Conservation (phyloP, 129 eudicot genomes). For the Artemisia annua region DNA sequence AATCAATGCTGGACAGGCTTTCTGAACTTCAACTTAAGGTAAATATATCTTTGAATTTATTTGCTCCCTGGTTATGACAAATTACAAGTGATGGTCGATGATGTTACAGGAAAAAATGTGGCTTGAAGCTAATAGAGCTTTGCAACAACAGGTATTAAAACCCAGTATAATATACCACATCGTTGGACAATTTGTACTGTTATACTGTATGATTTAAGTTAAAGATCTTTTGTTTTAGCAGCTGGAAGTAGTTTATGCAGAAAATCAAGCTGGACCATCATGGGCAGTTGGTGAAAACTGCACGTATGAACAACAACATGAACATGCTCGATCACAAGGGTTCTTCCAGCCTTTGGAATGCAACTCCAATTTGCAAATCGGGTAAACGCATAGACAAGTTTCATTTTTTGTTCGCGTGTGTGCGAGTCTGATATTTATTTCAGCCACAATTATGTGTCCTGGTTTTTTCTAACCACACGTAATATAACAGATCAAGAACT, state of each 20-base stretch:
- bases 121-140: constrained; percentile 73
- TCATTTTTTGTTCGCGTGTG: too few species aligned
- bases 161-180: background rate
- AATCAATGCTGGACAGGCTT: constrained; percentile 82
- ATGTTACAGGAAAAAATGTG: constrained; percentile 64
- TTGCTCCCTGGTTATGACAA: background rate
- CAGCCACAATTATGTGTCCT: background rate
- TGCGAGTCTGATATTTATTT: background rate
- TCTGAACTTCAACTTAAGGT: constrained; percentile 90
- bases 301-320: constrained; percentile 50
- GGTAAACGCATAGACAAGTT: constrained; percentile 42
- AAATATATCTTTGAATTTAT: constrained; percentile 11
- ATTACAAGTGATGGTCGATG: constrained; percentile 1
- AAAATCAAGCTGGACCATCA: constrained; percentile 60
- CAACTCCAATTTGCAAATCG: constrained; percentile 70
- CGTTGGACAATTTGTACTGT: background rate
- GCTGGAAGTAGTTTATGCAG: constrained; percentile 72
- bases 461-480: background rate
- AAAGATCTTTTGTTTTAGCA: constrained; percentile 30
- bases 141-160: constrained; percentile 61
- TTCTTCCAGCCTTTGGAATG: constrained; percentile 81
- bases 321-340: constrained; percentile 69
- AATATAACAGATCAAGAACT: constrained; percentile 4
- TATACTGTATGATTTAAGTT: background rate
- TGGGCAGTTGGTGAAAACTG: constrained; percentile 66